A percentile compares a stretch with the other conserved stretches of the same genome.
Evolutionary conservation across 2,329 filamentous ascomycete species (phyloP).

Genomic region (Escovopsis sp.): DNA sequence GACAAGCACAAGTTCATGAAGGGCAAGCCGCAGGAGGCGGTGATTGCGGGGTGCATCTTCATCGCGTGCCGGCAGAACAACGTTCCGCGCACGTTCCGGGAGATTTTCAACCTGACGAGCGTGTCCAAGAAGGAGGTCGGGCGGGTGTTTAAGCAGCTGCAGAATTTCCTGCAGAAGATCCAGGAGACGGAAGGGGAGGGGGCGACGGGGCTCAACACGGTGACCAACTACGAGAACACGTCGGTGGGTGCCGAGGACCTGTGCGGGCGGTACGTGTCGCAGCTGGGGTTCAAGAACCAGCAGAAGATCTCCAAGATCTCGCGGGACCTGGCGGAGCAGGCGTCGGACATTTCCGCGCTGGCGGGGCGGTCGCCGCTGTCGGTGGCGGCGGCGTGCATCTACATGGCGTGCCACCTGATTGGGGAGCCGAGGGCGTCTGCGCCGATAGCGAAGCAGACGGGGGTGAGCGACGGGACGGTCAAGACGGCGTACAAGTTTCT

Average conservation of each 20-base stretch:
- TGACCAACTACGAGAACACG: constrained; percentile 58
- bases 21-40: constrained; percentile 83
- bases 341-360: constrained; percentile 62
- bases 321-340: constrained; percentile 61
- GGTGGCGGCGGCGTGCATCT: constrained; percentile 89
- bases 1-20: constrained; percentile 91
- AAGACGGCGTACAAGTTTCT: constrained; percentile 89
- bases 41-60: constrained; percentile 95
- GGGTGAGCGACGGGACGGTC: constrained; percentile 93
- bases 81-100: constrained; percentile 79
- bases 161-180: constrained; percentile 69
- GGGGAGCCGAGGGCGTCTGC: constrained; percentile 66
- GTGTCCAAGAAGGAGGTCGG: constrained; percentile 97
- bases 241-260: constrained; percentile 73
- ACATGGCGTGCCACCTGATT: constrained; percentile 83
- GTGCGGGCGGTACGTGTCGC: constrained; percentile 77
- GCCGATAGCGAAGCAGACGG: constrained; percentile 70
- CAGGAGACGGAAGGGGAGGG: constrained; percentile 42
- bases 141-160: constrained; percentile 82
- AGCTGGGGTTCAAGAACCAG: constrained; percentile 57
- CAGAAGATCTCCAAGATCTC: constrained; percentile 69
- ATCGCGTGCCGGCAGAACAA: constrained; percentile 86
- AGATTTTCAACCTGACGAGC: constrained; percentile 85
- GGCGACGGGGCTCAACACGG: constrained; percentile 35
- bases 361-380: constrained; percentile 89